Evolutionary conservation across 2,329 filamentous ascomycete genomes (phyloP).

Genomic region (Alternaria viburni): DNA sequence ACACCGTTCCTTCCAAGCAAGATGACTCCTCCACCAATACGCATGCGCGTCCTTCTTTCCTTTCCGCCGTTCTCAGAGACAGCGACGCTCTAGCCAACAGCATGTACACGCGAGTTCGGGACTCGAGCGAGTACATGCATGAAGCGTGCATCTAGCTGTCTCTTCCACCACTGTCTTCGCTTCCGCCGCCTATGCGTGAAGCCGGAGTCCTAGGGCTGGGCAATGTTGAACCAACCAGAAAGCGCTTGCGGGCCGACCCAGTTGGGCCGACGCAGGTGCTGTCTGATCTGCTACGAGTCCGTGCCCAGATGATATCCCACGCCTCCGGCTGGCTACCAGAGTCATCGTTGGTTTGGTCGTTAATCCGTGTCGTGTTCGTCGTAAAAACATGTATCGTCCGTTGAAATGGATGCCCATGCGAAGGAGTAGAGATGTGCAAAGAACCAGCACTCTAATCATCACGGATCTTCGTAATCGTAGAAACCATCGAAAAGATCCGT

Average conservation of each 20-base stretch:
- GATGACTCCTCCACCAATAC: conserved; percentile 44
- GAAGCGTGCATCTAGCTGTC: conserved; percentile 47
- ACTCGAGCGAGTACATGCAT: conserved; percentile 26
- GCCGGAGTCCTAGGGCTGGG: conserved; percentile 49
- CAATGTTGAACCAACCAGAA: conserved; percentile 45
- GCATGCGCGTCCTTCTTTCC: conserved; percentile 22
- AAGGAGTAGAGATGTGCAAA: conserved; percentile 13
- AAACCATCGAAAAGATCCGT: conserved; percentile 53
- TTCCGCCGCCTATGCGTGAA: conserved; percentile 32
- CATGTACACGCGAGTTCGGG: conserved; percentile 28
- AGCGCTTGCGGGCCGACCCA: conserved; percentile 18
- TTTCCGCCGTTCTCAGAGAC: conserved; percentile 22
- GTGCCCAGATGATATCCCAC: conserved; percentile 44
- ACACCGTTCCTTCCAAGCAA: conserved; percentile 13
- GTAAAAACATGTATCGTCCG: background rate
- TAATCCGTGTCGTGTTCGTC: conserved; percentile 15
- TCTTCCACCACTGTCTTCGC: conserved; percentile 14
- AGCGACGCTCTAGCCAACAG: conserved; percentile 47
- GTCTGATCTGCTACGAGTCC: conserved; percentile 49
- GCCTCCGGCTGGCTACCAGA: conserved; percentile 43
- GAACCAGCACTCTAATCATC: conserved; percentile 17
- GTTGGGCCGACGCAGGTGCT: conserved; percentile 25
- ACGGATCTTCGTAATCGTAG: conserved; percentile 54
- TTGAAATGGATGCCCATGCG: background rate
- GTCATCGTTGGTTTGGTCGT: conserved; percentile 27